phyloP scores from a whole-genome alignment of 1,284 basidiomycete genomes.

The Xerocomus nothofagi region DNA sequence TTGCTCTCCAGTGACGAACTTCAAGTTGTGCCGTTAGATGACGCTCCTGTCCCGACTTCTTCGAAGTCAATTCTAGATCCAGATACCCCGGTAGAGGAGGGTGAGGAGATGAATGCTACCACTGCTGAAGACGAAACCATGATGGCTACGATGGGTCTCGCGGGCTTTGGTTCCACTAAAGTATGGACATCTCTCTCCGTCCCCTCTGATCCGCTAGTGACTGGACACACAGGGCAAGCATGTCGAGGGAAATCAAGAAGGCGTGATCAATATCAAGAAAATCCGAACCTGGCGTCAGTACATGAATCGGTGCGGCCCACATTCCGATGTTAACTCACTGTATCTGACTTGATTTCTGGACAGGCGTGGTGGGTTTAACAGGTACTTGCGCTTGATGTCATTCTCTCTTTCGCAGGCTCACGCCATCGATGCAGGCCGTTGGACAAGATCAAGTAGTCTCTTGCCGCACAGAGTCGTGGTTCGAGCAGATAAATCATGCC shows the following conservation, averaged over 20 bases:
- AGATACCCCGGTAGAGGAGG: slow-evolving; percentile 51
- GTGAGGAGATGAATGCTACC: slow-evolving; percentile 65
- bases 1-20: background rate
- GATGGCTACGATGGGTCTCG: slow-evolving; percentile 90
- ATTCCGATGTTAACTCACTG: background rate
- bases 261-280: slow-evolving; percentile 77
- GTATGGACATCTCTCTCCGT: slow-evolving; percentile 41
- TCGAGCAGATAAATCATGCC: slow-evolving; percentile 25
- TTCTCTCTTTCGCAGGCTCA: slow-evolving; percentile 15
- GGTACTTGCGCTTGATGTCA: slow-evolving; percentile 42
- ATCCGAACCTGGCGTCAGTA: slow-evolving; percentile 94
- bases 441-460: slow-evolving; percentile 63
- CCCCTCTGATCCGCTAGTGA: background rate
- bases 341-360: slow-evolving; percentile 13
- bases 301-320: slow-evolving; percentile 74
- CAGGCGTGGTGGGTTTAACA: slow-evolving; percentile 91
- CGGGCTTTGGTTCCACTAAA: slow-evolving; percentile 89
- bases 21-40: slow-evolving; percentile 12
- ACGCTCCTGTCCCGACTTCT: slow-evolving; percentile 17
- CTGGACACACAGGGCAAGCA: slow-evolving; percentile 62
- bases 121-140: slow-evolving; percentile 78
- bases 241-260: slow-evolving; percentile 82
- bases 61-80: slow-evolving; percentile 41
- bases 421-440: slow-evolving; percentile 48
- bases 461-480: background rate